Conservation (phyloP, 352 stramenopile species). For the Globisporangium megalacanthum region DNA sequence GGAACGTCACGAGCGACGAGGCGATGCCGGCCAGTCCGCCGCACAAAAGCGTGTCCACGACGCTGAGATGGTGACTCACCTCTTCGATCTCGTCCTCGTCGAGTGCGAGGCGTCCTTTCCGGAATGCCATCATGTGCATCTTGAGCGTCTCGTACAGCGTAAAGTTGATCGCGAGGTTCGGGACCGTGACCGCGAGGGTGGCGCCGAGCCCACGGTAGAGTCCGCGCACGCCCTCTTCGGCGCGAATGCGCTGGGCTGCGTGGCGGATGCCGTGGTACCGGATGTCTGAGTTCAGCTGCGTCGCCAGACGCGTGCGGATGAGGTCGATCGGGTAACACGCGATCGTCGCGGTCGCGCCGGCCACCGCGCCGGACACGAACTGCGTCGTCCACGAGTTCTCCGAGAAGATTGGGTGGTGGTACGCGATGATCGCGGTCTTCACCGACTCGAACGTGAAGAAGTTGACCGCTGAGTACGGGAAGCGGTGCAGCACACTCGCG, state of each 20-base stretch:
- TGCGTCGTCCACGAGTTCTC: constrained; percentile 69
- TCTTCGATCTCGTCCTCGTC: constrained; percentile 16
- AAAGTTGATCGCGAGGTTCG: constrained; percentile 96
- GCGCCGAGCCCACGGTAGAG: constrained; percentile 92
- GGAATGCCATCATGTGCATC: constrained; percentile 81
- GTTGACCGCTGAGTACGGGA: constrained; percentile 96
- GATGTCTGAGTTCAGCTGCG: constrained; percentile 88
- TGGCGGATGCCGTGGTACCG: constrained; percentile 90
- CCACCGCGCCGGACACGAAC: constrained; percentile 68
- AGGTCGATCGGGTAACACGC: constrained; percentile 97
- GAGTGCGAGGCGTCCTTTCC: constrained; percentile 26
- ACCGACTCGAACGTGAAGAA: constrained; percentile 96
- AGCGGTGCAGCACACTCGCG: constrained; percentile 93
- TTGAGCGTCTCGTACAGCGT: constrained; percentile 94
- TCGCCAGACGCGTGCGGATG: constrained; percentile 92
- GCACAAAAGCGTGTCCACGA: constrained; percentile 89
- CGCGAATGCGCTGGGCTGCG: constrained; percentile 90
- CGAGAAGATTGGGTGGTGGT: constrained; percentile 63
- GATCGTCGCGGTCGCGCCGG: constrained; percentile 70
- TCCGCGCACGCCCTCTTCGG: constrained; percentile 81
- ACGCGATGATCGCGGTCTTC: constrained; percentile 67
- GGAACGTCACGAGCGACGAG: constrained; percentile 93
- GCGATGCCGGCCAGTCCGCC: constrained; percentile 87
- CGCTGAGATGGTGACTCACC: constrained; percentile 27
- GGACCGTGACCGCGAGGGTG: constrained; percentile 93